Evolutionary conservation across 1,284 basidiomycete species (phyloP), one percentile per base, ranked within the genome.

Genomic region (Malassezia pachydermatis): DNA sequence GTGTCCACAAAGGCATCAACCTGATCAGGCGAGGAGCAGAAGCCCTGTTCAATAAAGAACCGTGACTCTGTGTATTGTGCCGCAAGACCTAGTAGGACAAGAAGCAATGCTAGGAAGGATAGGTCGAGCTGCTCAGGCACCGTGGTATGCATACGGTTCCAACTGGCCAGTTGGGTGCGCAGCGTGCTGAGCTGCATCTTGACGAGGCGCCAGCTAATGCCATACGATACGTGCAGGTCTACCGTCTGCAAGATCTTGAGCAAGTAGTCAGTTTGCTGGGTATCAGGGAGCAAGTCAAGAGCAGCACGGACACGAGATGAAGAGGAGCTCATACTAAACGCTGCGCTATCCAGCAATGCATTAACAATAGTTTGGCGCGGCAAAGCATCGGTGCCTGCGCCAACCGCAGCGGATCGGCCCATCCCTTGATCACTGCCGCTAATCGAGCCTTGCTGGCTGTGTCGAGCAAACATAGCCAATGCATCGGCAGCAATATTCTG

Each of bases 121-220:
- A 60, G 49, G 37, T 65, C 62, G 11, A 65, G 17, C 16, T 43
- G 54, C 23, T 62, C 62, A 0, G 60, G 62, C 16, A 59, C 53
- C 16, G 55, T 48, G 2, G 60, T 48, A 27, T 62, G 60, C n/a
- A 56, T 61, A 2, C 58, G 54, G 24, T 59, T 51, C 62, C 62
- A 65, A 27, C 56, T 59, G 5, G 62, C 58, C 17, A 65, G 54
- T 38, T 62, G 60, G 13, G 58, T 50, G n/a, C 62, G 58, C 8
- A 62, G 58, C n/a, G 53, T 59, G 47, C 60, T 55, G 3, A 65
- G 52, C 33, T 65, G 63, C 30, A 55, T 56, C 13, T 55, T 55
- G 28, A 65, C 57, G n/a, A 65, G 54, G 7, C 59, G 57, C 63
- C 63, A 65, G 27, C 57, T 61, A 43, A 65, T 59, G 20, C 60